These are phyloP conservation scores for Hymenochaete sp. DNA, from an alignment of 1,284 basidiomycete genomes.

Conservation along the genomic window DNA sequence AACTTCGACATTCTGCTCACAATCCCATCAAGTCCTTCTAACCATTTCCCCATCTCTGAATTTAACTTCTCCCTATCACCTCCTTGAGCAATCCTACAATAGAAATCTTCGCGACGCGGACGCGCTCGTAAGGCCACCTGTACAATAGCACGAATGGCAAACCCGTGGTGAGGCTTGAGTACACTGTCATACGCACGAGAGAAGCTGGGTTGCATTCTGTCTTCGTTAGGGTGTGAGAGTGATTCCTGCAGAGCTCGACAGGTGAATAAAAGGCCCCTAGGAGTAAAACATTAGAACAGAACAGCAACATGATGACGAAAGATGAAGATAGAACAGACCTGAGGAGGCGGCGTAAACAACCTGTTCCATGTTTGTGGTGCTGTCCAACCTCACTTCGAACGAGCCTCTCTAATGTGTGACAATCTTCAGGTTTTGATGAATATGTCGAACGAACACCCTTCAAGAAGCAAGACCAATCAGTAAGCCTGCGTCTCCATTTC, in stretches of 20 bases:
- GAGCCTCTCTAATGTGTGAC: conserved; percentile 10
- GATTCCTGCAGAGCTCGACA: conserved; percentile 73
- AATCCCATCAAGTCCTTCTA: conserved; percentile 66
- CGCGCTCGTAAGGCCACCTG: conserved; percentile 92
- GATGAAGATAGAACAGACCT: too few species aligned
- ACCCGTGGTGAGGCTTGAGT: conserved; percentile 73
- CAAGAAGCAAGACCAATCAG: background rate
- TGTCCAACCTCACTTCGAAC: conserved; percentile 8
- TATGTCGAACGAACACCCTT: conserved; percentile 13
- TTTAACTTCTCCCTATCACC: conserved; percentile 70
- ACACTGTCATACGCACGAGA: conserved; percentile 80
- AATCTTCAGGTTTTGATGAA: conserved; percentile 5
- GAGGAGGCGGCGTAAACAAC: conserved; percentile 9
- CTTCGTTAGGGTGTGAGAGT: conserved; percentile 63
- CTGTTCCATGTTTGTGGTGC: conserved; percentile 8
- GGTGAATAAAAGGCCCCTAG: conserved; percentile 77
- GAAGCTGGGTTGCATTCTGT: conserved; percentile 73
- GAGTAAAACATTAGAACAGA: too few species aligned
- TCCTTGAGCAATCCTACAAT: conserved; percentile 77
- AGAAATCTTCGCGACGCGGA: conserved; percentile 82
- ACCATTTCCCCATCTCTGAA: conserved; percentile 71
- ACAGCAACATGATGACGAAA: too few species aligned
- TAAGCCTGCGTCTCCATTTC: too few species aligned
- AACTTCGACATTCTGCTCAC: conserved; percentile 61
- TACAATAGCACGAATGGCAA: conserved; percentile 13